These are phyloP conservation scores for Simmondsia chinensis DNA, from an alignment of 148 eudicot species.

Conservation along the genomic window DNA sequence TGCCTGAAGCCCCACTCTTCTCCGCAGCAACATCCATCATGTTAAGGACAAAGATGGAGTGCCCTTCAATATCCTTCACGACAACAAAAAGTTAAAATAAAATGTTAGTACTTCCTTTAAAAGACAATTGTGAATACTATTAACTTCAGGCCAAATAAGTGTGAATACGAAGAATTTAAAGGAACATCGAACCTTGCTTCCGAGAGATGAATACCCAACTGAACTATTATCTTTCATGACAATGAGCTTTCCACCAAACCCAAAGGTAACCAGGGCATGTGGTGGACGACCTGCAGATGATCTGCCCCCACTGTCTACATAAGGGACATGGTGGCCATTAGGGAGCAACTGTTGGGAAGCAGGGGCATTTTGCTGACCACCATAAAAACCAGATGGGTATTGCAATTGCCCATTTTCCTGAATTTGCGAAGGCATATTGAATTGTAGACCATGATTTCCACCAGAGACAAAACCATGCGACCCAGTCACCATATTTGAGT, in stretches of 20 bases:
- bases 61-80: conserved; percentile 55
- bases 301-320: conserved; percentile 43
- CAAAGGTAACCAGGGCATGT: conserved; percentile 87
- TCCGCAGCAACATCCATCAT: conserved; percentile 52
- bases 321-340: conserved; percentile 28
- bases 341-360: conserved; percentile 39
- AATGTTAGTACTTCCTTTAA: neutral
- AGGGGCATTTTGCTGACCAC: conserved; percentile 21
- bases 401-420: conserved; percentile 31
- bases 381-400: conserved; percentile 22
- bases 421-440: conserved; percentile 22
- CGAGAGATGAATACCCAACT: conserved; percentile 30
- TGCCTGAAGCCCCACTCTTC: conserved; percentile 31
- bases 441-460: conserved; percentile 28
- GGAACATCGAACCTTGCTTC: conserved; percentile 47
- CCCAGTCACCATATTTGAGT: conserved; percentile 16
- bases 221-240: conserved; percentile 53
- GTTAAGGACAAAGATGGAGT: conserved; percentile 51
- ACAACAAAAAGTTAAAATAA: conserved; percentile 1
- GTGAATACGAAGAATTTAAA: conserved; percentile 1
- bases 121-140: neutral
- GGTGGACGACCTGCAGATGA: conserved; percentile 91
- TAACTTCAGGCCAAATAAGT: no score
- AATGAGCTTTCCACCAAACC: conserved; percentile 96
- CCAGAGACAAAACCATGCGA: conserved; percentile 25